Conservation (phyloP, 495 filamentous ascomycete species). For the Annulohypoxylon moriforme region DNA sequence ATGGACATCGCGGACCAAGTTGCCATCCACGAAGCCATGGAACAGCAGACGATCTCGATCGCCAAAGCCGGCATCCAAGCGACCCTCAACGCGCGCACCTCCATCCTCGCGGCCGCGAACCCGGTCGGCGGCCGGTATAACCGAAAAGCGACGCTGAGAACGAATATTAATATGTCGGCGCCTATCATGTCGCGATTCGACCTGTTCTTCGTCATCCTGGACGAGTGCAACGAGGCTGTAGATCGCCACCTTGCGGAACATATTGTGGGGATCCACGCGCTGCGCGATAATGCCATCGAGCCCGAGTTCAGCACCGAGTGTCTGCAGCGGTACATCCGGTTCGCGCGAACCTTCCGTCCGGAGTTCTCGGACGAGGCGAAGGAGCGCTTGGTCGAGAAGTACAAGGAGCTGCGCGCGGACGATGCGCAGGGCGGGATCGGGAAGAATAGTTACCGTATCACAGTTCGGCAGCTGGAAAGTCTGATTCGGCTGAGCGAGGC, state of each 20-base stretch:
- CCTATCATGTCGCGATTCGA: slow-evolving; percentile 99
- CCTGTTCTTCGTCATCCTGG: slow-evolving; percentile 97
- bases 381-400: slow-evolving; percentile 84
- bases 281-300: slow-evolving; percentile 87
- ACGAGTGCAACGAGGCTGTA: slow-evolving; percentile 92
- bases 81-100: slow-evolving; percentile 93
- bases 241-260: slow-evolving; percentile 93
- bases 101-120: slow-evolving; percentile 95
- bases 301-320: slow-evolving; percentile 97
- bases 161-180: slow-evolving; percentile 98
- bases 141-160: slow-evolving; percentile 89
- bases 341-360: slow-evolving; percentile 93
- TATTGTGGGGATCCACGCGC: slow-evolving; percentile 93
- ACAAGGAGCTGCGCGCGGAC: slow-evolving; percentile 94
- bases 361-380: slow-evolving; percentile 92
- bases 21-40: slow-evolving; percentile 99
- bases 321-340: slow-evolving; percentile 96
- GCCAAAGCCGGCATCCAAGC: slow-evolving; percentile 99
- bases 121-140: slow-evolving; percentile 97
- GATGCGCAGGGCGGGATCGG: slow-evolving; percentile 95
- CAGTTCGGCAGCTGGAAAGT: slow-evolving; percentile 93
- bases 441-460: slow-evolving; percentile 94
- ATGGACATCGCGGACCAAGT: slow-evolving; percentile 99
- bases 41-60: slow-evolving; percentile 99
- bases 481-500: slow-evolving; percentile 95